These are phyloP conservation scores for Drechslerella dactyloides DNA, from an alignment of 2,329 filamentous ascomycete species.

Conservation along the genomic window DNA sequence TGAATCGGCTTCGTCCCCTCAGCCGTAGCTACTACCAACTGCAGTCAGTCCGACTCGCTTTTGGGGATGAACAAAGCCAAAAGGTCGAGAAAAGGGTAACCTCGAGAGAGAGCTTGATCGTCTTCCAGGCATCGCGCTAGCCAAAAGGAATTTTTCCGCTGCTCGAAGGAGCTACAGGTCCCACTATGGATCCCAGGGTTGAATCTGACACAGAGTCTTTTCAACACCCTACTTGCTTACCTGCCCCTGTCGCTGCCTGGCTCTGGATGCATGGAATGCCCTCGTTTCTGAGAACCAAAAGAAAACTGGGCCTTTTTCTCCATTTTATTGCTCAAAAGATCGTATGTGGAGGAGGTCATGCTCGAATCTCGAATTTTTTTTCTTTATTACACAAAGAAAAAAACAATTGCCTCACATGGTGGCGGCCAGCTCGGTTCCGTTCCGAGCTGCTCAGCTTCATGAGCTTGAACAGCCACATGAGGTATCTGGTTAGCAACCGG, in stretches of 20 bases:
- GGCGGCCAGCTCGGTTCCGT: not conserved
- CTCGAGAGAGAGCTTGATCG: not conserved
- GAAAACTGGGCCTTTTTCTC: conserved; percentile 22
- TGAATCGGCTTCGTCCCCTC: too few species aligned
- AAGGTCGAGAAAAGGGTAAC: not conserved
- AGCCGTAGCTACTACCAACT: too few species aligned
- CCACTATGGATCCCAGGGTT: conserved; percentile 37
- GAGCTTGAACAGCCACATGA: conserved; percentile 12
- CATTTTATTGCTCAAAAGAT: conserved; percentile 51
- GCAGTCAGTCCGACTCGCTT: too few species aligned
- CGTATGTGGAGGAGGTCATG: conserved; percentile 20
- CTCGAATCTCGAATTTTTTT: conserved; percentile 35
- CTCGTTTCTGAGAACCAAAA: conserved; percentile 16
- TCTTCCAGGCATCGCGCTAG: conserved; percentile 11
- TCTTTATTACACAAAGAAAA: conserved; percentile 26
- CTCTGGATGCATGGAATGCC: conserved; percentile 41
- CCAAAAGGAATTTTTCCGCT: conserved; percentile 47
- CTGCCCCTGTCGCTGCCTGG: conserved; percentile 47
- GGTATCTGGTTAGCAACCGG: not conserved
- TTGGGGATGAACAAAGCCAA: not conserved
- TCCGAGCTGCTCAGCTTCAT: conserved; percentile 19
- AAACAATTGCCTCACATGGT: conserved; percentile 50
- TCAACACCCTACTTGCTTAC: conserved; percentile 19
- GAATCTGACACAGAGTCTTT: conserved; percentile 51
- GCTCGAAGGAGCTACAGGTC: conserved; percentile 45